Conservation (phyloP, 208 protist genomes). For the Trypanosomatidae sp. region DNA sequence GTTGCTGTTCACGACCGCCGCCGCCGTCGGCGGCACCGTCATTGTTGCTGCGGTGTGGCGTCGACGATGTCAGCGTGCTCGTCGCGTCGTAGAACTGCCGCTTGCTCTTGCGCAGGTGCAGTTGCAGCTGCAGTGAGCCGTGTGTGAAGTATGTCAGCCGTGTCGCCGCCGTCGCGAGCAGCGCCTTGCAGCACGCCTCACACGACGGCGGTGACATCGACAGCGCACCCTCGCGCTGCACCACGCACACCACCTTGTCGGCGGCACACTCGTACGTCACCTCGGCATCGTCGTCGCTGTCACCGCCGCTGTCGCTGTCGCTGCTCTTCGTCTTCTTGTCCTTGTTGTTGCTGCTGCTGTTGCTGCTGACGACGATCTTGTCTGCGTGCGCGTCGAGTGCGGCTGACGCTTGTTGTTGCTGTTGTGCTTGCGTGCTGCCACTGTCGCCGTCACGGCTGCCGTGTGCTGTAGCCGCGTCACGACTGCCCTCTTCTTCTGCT, state of each 20-base stretch:
- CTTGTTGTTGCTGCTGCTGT: background rate
- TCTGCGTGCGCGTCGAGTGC: too few species aligned
- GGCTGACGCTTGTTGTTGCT: too few species aligned
- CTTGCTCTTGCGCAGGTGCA: slow-evolving; percentile 65
- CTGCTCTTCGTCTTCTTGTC: background rate
- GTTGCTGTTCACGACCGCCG: slow-evolving; percentile 8
- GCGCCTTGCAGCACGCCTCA: slow-evolving; percentile 10
- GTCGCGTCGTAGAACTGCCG: slow-evolving; percentile 58
- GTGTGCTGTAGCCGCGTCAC: too few species aligned
- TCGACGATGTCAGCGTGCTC: slow-evolving; percentile 17
- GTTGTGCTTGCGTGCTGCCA: too few species aligned
- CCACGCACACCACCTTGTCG: slow-evolving; percentile 13
- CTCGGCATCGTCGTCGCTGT: background rate
- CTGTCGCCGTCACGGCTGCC: too few species aligned
- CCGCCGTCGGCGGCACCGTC: background rate
- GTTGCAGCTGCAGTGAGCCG: slow-evolving; percentile 35
- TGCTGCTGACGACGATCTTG: background rate
- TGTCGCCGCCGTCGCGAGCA: slow-evolving; percentile 23
- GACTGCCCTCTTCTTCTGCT: background rate
- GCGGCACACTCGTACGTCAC: slow-evolving; percentile 5
- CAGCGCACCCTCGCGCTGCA: slow-evolving; percentile 27
- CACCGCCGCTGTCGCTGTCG: background rate
- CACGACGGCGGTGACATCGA: slow-evolving; percentile 27
- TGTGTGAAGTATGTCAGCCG: slow-evolving; percentile 29
- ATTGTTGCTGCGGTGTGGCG: too few species aligned